Evolutionary conservation across 2,329 filamentous ascomycete species (phyloP).

Genomic region (Colletotrichum coccodes): DNA sequence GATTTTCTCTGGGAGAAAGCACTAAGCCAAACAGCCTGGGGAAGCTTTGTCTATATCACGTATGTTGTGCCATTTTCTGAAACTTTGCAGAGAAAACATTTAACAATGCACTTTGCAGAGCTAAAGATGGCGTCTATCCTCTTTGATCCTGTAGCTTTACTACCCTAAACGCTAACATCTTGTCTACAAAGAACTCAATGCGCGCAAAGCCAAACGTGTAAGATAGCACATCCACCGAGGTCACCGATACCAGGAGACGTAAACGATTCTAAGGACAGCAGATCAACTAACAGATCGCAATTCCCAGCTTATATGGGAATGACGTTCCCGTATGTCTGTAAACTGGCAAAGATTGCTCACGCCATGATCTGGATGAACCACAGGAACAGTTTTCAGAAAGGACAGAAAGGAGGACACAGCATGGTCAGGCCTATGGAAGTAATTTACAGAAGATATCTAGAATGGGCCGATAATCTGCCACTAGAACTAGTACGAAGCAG

Average conservation of each 20-base stretch:
- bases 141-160: neutral
- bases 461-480: conserved; percentile 5
- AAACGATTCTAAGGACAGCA: neutral
- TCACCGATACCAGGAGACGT: conserved; percentile 3
- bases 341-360: conserved; percentile 4
- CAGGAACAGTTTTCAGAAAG: neutral
- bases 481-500: neutral
- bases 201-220: conserved; percentile 8
- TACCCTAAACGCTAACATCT: neutral
- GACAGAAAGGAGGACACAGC: neutral
- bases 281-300: neutral
- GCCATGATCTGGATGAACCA: conserved; percentile 22
- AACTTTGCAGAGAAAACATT: too few species aligned
- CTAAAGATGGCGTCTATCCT: too few species aligned
- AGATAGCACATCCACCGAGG: conserved; percentile 3
- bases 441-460: neutral
- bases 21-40: conserved; percentile 15
- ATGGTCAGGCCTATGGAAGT: conserved; percentile 2
- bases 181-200: conserved; percentile 10
- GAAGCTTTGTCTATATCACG: conserved; percentile 24
- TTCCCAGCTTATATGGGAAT: neutral
- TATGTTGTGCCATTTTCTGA: neutral
- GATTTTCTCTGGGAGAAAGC: conserved; percentile 1
- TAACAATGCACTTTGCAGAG: neutral
- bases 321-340: conserved; percentile 1